phyloP scores from a whole-genome alignment of 257 asterid species.

The Solanum raphanifolium region DNA sequence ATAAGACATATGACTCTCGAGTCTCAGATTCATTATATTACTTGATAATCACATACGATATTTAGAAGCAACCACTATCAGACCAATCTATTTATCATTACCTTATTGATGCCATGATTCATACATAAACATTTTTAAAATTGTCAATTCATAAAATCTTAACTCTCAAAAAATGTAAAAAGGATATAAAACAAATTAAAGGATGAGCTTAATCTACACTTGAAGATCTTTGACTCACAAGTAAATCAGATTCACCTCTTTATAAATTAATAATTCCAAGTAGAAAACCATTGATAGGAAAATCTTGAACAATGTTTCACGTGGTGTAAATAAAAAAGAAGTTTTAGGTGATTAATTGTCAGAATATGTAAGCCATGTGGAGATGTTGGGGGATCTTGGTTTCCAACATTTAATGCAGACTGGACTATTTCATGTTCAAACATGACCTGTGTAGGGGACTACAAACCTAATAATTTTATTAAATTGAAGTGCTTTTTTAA shows the following conservation, averaged over 20 bases:
- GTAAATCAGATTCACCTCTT: constrained; percentile 9
- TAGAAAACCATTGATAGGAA: not conserved
- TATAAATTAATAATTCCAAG: constrained; percentile 1
- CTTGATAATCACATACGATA: not conserved
- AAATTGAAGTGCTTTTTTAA: not conserved
- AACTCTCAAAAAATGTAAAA: not conserved
- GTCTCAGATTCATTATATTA: too few relatives aligned
- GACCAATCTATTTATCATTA: not conserved
- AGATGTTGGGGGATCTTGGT: constrained; percentile 30
- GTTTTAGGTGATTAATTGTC: constrained; percentile 5
- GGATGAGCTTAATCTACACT: not conserved
- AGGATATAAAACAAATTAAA: not conserved
- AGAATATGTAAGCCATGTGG: constrained; percentile 53
- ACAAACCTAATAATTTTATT: constrained; percentile 4
- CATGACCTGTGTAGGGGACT: constrained; percentile 35
- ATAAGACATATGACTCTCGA: too few relatives aligned
- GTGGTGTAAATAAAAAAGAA: not conserved
- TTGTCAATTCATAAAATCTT: not conserved
- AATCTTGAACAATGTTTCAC: constrained; percentile 1
- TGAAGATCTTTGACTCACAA: constrained; percentile 31
- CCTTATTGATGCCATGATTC: not conserved
- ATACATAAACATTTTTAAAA: not conserved
- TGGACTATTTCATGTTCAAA: constrained; percentile 38
- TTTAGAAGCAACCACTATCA: not conserved
- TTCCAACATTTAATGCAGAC: constrained; percentile 35